Base-by-base conservation (phyloP, 805 yeast genomes). In the Saturnispora hagleri region DNA sequence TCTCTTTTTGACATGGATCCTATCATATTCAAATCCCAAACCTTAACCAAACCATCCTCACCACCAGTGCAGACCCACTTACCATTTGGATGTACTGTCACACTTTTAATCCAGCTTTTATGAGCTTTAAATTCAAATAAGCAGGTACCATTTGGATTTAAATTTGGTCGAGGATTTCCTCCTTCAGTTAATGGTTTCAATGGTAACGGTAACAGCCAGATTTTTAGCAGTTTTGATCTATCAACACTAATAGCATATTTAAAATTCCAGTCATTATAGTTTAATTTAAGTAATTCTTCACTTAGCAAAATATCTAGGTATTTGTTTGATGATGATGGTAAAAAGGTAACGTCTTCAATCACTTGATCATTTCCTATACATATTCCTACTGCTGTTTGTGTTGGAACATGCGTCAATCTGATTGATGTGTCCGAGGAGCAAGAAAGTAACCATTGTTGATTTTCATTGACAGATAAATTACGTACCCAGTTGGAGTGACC, bases 401-500 rank as follows among this genome's bases (percentile, higher is more conserved):
- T 73, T 73, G 56, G 80, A 73, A 65, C 38, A 56, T 82, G 86
- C 0, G 89, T 76, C 26, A 89, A 66, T 59, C 95, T 69, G 1
- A 82, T 75, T 46, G 86, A 77, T 52, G 84, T 87, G 64, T 89
- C 97, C 59, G 84, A 84, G 4, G 95, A 86, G 36, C 89, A 85
- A 1, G 90, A 81, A 20, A 88, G 54, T 3, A 87, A 53, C 56
- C 75, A 85, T 45, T 80, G 82, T 2, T 83, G 84, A 43, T 69
- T 69, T 3, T 56, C 53, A 31, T 70, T 64, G 7, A 55, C 35
- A 8, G 53, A 43, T 2, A 89, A 57, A 10, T 79, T 72, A 52
- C 96, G 71, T 4, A 89, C 89, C 97, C 97, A 90, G 57, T 89
- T 96, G 9, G 86, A 76, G 66, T 90, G 97, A 1, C 90, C 91